Evolutionary conservation across 176 grass and related monocot genomes (phyloP), one percentile per base, ranked within the genome.

Genomic region (Melocanna baccifera): DNA sequence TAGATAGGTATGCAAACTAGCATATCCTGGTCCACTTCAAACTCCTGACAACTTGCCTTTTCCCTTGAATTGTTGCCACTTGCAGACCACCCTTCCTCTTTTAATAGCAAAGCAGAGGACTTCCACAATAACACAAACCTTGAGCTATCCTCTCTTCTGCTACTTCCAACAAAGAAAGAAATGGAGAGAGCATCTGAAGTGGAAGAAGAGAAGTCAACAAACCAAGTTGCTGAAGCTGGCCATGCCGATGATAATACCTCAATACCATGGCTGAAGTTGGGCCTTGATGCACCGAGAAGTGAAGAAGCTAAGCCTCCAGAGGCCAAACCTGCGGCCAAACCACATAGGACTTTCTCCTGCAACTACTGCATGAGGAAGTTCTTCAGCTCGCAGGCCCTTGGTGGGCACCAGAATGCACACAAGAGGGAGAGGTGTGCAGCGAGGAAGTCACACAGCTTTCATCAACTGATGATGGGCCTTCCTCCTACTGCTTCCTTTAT

Each of bases 321-420:
- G 69, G 58, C 58, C 63, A 88, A 94, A 71, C 12, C 89, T 7
- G 73, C 68, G 55, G 62, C 75, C 22, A 41, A 75, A 20, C 66
- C 85, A 26, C 94, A 88, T 30, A 90, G 92, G 76, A 97, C 80
- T 23, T 94, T 97, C 87, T 92, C 94, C 47, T 97, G 94, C 88
- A 94, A 97, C 83, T 97, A 91, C 85, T 97, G 91, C 89, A 92
- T 90, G 89, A 91, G 85, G 63, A 97, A 94, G 83, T 97, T 97
- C 79, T 94, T 92, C 89, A 97, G 91, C 32, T 97, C 91, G 0
- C 94, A 97, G 85, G 94, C 94, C 15, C 88, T 97, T 43, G 94
- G 94, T 0, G 94, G 94, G 16, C 94, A 97, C 73, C 94, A 97
- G 78, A 94, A 97, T 75, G 94, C 94, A 42, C 94, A 97, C 85